phyloP scores from a whole-genome alignment of 352 stramenopile genomes.

The Peronosclerospora sorghi region DNA sequence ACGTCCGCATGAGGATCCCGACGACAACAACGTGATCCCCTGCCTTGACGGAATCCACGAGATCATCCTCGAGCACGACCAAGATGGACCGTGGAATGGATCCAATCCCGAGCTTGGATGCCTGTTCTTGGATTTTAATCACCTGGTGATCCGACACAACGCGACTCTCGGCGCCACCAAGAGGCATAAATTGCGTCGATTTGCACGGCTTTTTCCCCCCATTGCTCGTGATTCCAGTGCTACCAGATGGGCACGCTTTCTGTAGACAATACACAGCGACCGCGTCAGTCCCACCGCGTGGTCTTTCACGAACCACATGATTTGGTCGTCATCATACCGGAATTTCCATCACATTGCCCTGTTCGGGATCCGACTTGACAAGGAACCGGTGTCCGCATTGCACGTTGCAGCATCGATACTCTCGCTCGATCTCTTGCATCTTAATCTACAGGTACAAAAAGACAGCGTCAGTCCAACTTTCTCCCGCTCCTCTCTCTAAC shows the following conservation, averaged over 20 bases:
- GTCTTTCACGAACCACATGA: no score
- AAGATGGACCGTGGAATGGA: constrained; percentile 90
- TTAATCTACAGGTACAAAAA: constrained; percentile 39
- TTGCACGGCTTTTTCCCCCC: constrained; percentile 59
- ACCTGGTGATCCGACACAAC: constrained; percentile 81
- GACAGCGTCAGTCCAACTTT: not conserved
- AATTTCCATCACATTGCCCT: constrained; percentile 83
- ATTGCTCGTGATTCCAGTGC: constrained; percentile 14
- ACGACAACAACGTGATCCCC: constrained; percentile 94
- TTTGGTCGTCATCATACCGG: constrained; percentile 40
- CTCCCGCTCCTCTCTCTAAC: not conserved
- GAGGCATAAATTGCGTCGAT: constrained; percentile 57
- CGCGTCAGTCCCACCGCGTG: no score
- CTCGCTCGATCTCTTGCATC: constrained; percentile 87
- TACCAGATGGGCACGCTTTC: constrained; percentile 43
- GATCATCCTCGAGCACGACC: constrained; percentile 88
- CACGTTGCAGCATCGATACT: constrained; percentile 78
- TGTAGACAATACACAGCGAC: no score
- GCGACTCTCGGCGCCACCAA: constrained; percentile 31
- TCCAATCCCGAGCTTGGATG: constrained; percentile 84
- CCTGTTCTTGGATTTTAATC: constrained; percentile 95
- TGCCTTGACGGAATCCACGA: constrained; percentile 81
- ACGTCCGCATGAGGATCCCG: constrained; percentile 89
- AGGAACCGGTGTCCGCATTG: constrained; percentile 72
- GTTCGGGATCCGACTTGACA: constrained; percentile 83